Evolutionary conservation across 1,139 yeast species (phyloP).

Genomic region (Saccharomyces hybrid): DNA sequence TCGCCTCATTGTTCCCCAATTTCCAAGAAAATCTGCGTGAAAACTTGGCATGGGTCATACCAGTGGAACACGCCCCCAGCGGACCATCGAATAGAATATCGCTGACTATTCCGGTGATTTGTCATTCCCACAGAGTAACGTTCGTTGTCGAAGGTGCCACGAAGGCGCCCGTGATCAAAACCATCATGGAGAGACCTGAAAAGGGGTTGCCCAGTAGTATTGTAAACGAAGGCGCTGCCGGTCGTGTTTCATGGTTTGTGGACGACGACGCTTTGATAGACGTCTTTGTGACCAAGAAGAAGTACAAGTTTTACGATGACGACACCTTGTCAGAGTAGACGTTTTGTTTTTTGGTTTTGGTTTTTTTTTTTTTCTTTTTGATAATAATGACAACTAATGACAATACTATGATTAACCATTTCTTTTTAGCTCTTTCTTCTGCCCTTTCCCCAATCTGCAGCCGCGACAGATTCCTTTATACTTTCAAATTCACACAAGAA

Average conservation of each 20-base stretch:
- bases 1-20: slow-evolving; percentile 90
- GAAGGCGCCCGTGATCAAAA: slow-evolving; percentile 87
- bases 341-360: not conserved
- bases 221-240: slow-evolving; percentile 94
- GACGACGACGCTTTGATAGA: slow-evolving; percentile 92
- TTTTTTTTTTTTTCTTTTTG: not conserved
- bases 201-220: slow-evolving; percentile 91
- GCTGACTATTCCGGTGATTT: slow-evolving; percentile 86
- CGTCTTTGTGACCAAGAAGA: slow-evolving; percentile 32
- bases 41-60: slow-evolving; percentile 91
- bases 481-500: not conserved
- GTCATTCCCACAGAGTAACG: slow-evolving; percentile 87
- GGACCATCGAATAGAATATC: slow-evolving; percentile 88
- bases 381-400: slow-evolving; percentile 1
- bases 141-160: slow-evolving; percentile 95
- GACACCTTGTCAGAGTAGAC: slow-evolving; percentile 6
- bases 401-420: not conserved
- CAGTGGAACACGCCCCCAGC: slow-evolving; percentile 86
- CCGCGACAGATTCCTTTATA: not conserved
- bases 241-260: slow-evolving; percentile 95
- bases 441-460: not conserved
- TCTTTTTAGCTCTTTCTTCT: not conserved
- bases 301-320: slow-evolving; percentile 24
- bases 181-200: slow-evolving; percentile 95
- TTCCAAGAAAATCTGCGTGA: slow-evolving; percentile 79